These are phyloP conservation scores for Pestalotiopsis sp. DNA, from an alignment of 2,329 filamentous ascomycete genomes.

Conservation along the genomic window DNA sequence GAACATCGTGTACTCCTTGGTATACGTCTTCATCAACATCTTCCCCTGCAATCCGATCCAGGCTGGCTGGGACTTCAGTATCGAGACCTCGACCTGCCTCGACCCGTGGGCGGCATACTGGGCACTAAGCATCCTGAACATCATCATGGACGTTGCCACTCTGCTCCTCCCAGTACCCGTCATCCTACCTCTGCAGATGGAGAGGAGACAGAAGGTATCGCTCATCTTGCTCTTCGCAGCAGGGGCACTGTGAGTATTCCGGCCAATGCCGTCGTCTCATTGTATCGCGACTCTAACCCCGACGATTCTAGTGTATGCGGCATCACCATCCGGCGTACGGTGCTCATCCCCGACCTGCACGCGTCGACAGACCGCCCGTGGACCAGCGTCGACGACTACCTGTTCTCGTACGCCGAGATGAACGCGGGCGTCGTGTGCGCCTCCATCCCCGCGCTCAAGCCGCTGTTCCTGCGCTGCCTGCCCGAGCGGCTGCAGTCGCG, in stretches of 20 bases:
- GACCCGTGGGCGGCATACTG: slow-evolving; percentile 1
- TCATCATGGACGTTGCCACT: slow-evolving; percentile 9
- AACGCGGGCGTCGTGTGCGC: slow-evolving; percentile 15
- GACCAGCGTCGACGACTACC: not conserved
- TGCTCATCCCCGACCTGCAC: not conserved
- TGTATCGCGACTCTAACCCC: not conserved
- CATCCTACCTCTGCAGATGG: slow-evolving; percentile 6
- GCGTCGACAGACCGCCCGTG: not conserved
- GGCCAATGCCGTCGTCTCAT: too few relatives aligned
- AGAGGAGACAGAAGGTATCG: slow-evolving; percentile 6
- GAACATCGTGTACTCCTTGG: not conserved
- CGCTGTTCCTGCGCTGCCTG: slow-evolving; percentile 10
- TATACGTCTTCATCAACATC: slow-evolving; percentile 5
- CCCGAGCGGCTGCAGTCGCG: not conserved
- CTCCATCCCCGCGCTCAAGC: slow-evolving; percentile 13
- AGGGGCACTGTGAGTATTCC: slow-evolving; percentile 10
- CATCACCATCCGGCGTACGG: slow-evolving; percentile 3
- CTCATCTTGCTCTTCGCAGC: slow-evolving; percentile 8
- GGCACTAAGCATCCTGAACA: slow-evolving; percentile 10
- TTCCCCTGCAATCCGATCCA: slow-evolving; percentile 7
- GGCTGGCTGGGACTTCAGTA: slow-evolving; percentile 8
- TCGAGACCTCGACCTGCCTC: slow-evolving; percentile 3
- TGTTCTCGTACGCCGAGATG: slow-evolving; percentile 2
- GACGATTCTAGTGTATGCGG: not conserved
- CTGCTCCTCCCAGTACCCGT: slow-evolving; percentile 10